phyloP scores from a whole-genome alignment of 2,329 filamentous ascomycete genomes.

The Xylariaceae sp. region DNA sequence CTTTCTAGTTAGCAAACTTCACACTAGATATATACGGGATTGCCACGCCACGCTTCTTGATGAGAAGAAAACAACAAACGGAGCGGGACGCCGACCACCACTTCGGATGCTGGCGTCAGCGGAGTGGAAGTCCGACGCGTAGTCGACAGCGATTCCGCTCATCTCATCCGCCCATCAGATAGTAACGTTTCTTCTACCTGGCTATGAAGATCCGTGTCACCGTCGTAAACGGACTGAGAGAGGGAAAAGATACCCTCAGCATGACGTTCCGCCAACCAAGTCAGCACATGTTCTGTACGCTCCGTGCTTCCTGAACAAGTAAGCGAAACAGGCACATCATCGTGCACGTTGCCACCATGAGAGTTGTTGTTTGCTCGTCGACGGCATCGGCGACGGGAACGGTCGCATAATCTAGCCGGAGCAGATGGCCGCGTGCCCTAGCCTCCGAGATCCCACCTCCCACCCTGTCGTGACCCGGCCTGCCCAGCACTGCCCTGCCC shows the following conservation, averaged over 20 bases:
- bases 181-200: neutral
- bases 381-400: conserved; percentile 2
- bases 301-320: conserved; percentile 4
- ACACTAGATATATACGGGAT: neutral
- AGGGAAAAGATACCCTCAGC: neutral
- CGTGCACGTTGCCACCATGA: neutral
- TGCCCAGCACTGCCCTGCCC: neutral
- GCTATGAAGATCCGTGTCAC: neutral
- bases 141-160: neutral
- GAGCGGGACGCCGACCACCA: neutral
- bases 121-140: neutral
- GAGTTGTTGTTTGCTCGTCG: conserved; percentile 7
- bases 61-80: neutral
- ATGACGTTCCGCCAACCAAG: neutral
- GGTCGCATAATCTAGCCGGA: conserved; percentile 8
- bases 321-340: neutral
- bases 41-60: neutral
- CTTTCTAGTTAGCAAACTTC: neutral
- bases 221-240: neutral
- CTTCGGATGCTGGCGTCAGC: neutral
- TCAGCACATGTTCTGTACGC: neutral
- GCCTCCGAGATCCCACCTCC: conserved; percentile 4
- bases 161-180: neutral
- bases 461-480: conserved; percentile 7
- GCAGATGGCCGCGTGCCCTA: conserved; percentile 3